phyloP scores from a whole-genome alignment of 2,329 filamentous ascomycete genomes.

The Fusarium sp. region DNA sequence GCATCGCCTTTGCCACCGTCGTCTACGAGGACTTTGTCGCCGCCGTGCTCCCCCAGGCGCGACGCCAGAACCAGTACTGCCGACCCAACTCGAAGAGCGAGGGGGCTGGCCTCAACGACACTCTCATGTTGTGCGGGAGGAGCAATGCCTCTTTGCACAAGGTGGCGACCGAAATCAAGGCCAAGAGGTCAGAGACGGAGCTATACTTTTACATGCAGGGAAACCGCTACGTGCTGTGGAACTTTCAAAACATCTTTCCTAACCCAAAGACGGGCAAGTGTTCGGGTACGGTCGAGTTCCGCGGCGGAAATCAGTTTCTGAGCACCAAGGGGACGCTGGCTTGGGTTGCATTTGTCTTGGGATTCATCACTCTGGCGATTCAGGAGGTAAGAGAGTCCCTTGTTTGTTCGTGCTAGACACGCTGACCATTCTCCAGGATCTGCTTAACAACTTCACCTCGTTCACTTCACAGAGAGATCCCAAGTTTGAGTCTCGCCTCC shows the following conservation, averaged over 20 bases:
- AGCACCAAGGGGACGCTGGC: constrained; percentile 52
- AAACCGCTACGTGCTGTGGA: constrained; percentile 55
- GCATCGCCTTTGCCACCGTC: constrained; percentile 53
- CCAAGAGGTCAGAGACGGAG: constrained; percentile 44
- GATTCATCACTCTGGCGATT: constrained; percentile 52
- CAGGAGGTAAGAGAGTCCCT: constrained; percentile 48
- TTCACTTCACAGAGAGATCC: constrained; percentile 47
- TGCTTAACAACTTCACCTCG: constrained; percentile 46
- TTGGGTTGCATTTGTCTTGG: constrained; percentile 56
- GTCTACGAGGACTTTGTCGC: constrained; percentile 52
- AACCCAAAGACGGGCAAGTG: constrained; percentile 53
- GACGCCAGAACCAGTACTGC: constrained; percentile 54
- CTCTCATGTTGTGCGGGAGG: constrained; percentile 42
- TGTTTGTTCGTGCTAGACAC: not conserved
- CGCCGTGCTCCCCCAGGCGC: constrained; percentile 48
- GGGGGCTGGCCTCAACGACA: constrained; percentile 47
- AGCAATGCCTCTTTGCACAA: constrained; percentile 44
- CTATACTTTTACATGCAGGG: constrained; percentile 55
- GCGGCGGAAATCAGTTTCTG: constrained; percentile 55
- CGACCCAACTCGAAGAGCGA: constrained; percentile 48
- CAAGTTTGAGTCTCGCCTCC: constrained; percentile 45
- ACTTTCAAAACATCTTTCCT: constrained; percentile 55
- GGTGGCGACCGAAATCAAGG: constrained; percentile 48
- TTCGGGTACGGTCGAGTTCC: constrained; percentile 55
- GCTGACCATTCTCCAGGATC: constrained; percentile 44